Evolutionary conservation across 495 filamentous ascomycete species (phyloP).

Genomic region (Mycothermus thermophilus): DNA sequence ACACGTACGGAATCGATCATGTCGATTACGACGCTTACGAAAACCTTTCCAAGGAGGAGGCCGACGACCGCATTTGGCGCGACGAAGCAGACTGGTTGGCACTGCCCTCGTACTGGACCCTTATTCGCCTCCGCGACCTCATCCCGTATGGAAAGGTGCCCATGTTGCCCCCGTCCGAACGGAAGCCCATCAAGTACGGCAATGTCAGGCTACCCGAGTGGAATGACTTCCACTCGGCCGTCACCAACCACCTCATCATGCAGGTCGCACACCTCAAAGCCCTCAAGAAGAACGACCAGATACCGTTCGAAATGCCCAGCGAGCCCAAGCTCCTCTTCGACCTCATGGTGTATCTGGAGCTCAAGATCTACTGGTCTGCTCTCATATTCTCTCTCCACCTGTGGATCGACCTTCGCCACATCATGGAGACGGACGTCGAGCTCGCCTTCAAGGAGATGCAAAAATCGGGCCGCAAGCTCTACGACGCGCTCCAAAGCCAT

Average conservation of each 20-base stretch:
- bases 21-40: conserved; percentile 15
- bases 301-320: conserved; percentile 4
- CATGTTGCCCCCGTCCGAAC: conserved; percentile 5
- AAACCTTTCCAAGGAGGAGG: conserved; percentile 3
- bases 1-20: conserved; percentile 13
- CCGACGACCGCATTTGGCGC: conserved; percentile 10
- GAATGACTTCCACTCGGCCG: conserved; percentile 6
- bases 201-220: conserved; percentile 3
- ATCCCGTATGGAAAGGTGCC: conserved; percentile 13
- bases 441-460: conserved; percentile 12
- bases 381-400: conserved; percentile 16
- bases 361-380: conserved; percentile 1
- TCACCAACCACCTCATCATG: conserved; percentile 8
- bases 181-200: conserved; percentile 11
- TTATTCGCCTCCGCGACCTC: background rate
- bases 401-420: conserved; percentile 18
- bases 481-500: conserved; percentile 4
- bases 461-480: conserved; percentile 4
- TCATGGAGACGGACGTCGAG: conserved; percentile 13
- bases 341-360: conserved; percentile 7
- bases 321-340: conserved; percentile 14
- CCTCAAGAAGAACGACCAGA: conserved; percentile 7
- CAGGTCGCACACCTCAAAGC: conserved; percentile 13
- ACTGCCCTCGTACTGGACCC: conserved; percentile 3
- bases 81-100: conserved; percentile 17